Conservation (phyloP, 1,284 basidiomycete species). For the Leccinum proximum region DNA sequence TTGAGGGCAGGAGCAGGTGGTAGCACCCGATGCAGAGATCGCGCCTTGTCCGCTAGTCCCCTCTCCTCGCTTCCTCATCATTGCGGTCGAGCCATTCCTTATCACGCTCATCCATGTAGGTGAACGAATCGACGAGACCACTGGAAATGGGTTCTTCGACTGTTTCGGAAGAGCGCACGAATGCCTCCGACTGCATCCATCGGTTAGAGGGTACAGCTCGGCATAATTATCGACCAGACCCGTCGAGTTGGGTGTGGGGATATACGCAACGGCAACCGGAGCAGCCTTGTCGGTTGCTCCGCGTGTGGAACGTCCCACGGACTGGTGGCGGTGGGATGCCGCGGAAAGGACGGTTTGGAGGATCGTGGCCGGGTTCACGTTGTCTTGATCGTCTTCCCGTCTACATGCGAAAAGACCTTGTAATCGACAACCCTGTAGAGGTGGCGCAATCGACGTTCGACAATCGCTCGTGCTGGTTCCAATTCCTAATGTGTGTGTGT, state of each 20-base stretch:
- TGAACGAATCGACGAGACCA: constrained; percentile 65
- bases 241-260: constrained; percentile 90
- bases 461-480: constrained; percentile 49
- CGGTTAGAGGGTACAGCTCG: constrained; percentile 65
- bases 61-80: constrained; percentile 86
- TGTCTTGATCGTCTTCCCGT: constrained; percentile 36
- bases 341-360: constrained; percentile 86
- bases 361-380: constrained; percentile 54
- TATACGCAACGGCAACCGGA: constrained; percentile 63
- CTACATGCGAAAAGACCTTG: constrained; percentile 54
- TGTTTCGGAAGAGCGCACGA: constrained; percentile 85
- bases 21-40: constrained; percentile 45
- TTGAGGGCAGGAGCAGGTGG: constrained; percentile 46
- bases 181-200: constrained; percentile 79
- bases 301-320: constrained; percentile 39
- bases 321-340: constrained; percentile 56
- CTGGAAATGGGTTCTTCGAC: constrained; percentile 74
- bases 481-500: constrained; percentile 47
- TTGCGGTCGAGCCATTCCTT: constrained; percentile 92
- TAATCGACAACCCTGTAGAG: constrained; percentile 70
- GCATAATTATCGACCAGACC: constrained; percentile 77
- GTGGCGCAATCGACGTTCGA: constrained; percentile 54
- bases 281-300: constrained; percentile 41
- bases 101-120: constrained; percentile 98
- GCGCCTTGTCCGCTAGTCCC: constrained; percentile 78